A percentile compares a stretch with the other conserved stretches of the same genome.
phyloP scores from a whole-genome alignment of 2,329 filamentous ascomycete genomes.

The Ophiostoma fasciatum region DNA sequence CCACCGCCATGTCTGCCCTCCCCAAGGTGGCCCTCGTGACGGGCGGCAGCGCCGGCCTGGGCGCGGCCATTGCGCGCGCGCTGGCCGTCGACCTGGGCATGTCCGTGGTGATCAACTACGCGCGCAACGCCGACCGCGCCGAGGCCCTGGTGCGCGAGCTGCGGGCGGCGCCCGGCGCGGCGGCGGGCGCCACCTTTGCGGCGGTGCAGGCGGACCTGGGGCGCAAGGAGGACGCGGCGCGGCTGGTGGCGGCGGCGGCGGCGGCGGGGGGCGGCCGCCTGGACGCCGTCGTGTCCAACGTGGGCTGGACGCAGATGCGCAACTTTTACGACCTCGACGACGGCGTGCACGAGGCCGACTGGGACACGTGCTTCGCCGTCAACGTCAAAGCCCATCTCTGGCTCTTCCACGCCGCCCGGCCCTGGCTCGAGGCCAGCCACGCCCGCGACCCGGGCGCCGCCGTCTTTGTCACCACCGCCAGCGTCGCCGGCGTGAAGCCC shows the following conservation, averaged over 20 bases:
- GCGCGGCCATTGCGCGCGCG: slow-evolving; percentile 31
- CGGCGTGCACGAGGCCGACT: slow-evolving; percentile 39
- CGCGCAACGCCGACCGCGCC: slow-evolving; percentile 44
- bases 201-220: slow-evolving; percentile 53
- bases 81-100: slow-evolving; percentile 53
- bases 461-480: slow-evolving; percentile 49
- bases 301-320: slow-evolving; percentile 36
- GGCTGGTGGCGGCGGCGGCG: slow-evolving; percentile 42
- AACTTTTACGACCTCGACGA: slow-evolving; percentile 36
- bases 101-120: slow-evolving; percentile 65
- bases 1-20: no score
- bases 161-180: slow-evolving; percentile 20
- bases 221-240: slow-evolving; percentile 40
- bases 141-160: slow-evolving; percentile 37
- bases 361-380: slow-evolving; percentile 43
- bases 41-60: slow-evolving; percentile 47
- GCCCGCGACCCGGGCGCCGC: slow-evolving; percentile 27
- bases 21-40: slow-evolving; percentile 34
- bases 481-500: slow-evolving; percentile 47
- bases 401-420: slow-evolving; percentile 39
- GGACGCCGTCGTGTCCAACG: slow-evolving; percentile 68
- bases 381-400: slow-evolving; percentile 50
- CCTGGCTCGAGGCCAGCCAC: slow-evolving; percentile 39
- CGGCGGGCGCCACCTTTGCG: slow-evolving; percentile 19
- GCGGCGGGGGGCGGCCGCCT: slow-evolving; percentile 48